These are phyloP conservation scores for Syzygium aromaticum DNA, from an alignment of 345 rosid species.

Conservation along the genomic window DNA sequence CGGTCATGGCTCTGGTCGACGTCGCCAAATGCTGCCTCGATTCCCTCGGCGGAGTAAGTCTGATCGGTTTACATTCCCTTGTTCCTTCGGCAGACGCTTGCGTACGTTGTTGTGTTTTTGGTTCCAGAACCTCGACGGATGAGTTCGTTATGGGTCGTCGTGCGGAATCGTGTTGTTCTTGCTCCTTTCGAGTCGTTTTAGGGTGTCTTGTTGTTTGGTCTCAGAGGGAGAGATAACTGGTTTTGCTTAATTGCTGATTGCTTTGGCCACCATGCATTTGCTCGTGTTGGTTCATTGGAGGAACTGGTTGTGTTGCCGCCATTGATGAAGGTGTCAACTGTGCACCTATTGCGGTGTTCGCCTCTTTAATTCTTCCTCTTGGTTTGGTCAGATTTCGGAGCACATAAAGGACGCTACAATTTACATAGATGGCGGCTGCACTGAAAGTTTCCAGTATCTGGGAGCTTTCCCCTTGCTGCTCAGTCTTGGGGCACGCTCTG, in stretches of 20 bases:
- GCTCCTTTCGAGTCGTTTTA: background rate
- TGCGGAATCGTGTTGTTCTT: background rate
- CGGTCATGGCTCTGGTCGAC: conserved; percentile 29
- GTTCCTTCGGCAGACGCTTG: background rate
- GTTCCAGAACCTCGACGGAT: background rate
- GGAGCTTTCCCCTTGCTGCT: conserved; percentile 81
- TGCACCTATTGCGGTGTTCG: background rate
- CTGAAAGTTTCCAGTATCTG: conserved; percentile 79
- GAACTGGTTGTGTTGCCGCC: background rate
- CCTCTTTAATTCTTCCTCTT: background rate
- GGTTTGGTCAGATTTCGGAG: conserved; percentile 48
- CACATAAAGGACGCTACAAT: conserved; percentile 54
- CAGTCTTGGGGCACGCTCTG: conserved; percentile 58
- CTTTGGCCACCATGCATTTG: background rate
- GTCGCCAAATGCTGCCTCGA: conserved; percentile 68
- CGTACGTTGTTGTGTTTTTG: background rate
- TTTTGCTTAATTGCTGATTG: background rate
- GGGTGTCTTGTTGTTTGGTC: background rate
- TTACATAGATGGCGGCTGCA: conserved; percentile 88
- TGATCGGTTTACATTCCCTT: background rate
- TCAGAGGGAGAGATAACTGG: too few relatives aligned
- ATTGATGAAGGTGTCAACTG: background rate
- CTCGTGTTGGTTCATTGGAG: background rate
- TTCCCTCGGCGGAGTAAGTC: conserved; percentile 68
- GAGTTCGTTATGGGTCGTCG: background rate